Conservation (phyloP, 2,329 filamentous ascomycete species). For the Diaporthe vexans region DNA sequence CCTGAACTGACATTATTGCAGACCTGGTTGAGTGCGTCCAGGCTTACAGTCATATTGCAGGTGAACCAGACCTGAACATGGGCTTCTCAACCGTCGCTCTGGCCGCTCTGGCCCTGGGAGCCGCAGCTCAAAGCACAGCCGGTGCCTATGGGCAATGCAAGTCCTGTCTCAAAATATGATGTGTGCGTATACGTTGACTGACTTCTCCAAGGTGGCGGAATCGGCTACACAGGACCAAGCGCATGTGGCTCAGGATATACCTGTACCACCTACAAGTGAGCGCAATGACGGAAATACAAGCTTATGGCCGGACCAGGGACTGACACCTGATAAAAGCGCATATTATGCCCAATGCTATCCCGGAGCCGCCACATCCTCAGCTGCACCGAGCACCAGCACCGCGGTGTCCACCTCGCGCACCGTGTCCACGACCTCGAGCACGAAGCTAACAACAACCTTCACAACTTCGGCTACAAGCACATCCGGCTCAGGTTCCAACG, state of each 20-base stretch:
- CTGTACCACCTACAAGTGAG: constrained; percentile 46
- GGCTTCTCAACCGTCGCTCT: neutral
- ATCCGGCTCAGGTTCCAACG: constrained; percentile 20
- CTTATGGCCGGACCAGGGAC: neutral
- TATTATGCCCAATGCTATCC: constrained; percentile 41
- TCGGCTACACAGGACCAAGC: constrained; percentile 41
- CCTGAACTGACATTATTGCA: neutral
- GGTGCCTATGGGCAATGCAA: constrained; percentile 40
- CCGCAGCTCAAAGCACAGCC: constrained; percentile 36
- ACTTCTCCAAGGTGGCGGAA: constrained; percentile 41
- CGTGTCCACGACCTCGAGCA: constrained; percentile 6
- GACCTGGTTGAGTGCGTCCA: neutral
- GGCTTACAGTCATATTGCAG: neutral
- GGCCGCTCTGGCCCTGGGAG: constrained; percentile 14
- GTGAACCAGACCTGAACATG: neutral
- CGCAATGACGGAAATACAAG: neutral
- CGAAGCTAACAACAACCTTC: constrained; percentile 35
- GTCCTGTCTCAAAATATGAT: neutral
- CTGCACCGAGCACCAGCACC: constrained; percentile 4
- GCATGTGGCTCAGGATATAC: constrained; percentile 43
- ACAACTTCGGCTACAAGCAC: constrained; percentile 34
- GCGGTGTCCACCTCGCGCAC: neutral
- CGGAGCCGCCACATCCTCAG: constrained; percentile 16
- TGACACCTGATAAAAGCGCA: constrained; percentile 11
- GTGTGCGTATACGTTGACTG: neutral